Percentiles rank a stretch among this genome's conserved stretches.
phyloP scores from a whole-genome alignment of 768 basidiomycete species.

The Clitopilus passeckerianus region DNA sequence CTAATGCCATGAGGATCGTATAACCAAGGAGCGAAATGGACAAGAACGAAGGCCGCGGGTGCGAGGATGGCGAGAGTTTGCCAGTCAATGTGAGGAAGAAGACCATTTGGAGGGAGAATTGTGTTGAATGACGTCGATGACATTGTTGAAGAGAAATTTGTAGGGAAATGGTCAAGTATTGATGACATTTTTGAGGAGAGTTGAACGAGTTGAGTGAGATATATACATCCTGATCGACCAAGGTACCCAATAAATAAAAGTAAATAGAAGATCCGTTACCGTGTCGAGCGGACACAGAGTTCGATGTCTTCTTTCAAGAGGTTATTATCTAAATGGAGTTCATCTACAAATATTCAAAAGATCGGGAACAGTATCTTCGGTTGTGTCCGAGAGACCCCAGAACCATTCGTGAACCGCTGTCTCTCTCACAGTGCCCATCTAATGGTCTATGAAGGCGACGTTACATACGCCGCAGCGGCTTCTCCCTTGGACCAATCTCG shows the following conservation, averaged over 20 bases:
- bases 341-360: no score
- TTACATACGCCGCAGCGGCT: no score
- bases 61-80: slow-evolving; percentile 19
- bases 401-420: no score
- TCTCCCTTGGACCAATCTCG: no score
- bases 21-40: slow-evolving; percentile 46
- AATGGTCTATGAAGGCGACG: no score
- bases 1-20: slow-evolving; percentile 57
- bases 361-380: no score
- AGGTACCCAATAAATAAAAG: background rate
- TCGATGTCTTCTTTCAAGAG: background rate
- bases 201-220: background rate
- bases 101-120: no score
- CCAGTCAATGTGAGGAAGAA: slow-evolving; percentile 14
- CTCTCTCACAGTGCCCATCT: no score
- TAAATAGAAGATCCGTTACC: slow-evolving; percentile 1
- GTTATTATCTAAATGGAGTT: background rate
- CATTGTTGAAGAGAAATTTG: background rate
- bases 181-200: slow-evolving; percentile 17
- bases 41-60: slow-evolving; percentile 23
- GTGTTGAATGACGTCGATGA: no score
- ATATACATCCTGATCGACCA: background rate
- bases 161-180: slow-evolving; percentile 13
- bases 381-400: no score
- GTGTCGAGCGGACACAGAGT: background rate